Evolutionary conservation across 2,329 filamentous ascomycete species (phyloP).

Genomic region (Exophiala phaeomuriformis): DNA sequence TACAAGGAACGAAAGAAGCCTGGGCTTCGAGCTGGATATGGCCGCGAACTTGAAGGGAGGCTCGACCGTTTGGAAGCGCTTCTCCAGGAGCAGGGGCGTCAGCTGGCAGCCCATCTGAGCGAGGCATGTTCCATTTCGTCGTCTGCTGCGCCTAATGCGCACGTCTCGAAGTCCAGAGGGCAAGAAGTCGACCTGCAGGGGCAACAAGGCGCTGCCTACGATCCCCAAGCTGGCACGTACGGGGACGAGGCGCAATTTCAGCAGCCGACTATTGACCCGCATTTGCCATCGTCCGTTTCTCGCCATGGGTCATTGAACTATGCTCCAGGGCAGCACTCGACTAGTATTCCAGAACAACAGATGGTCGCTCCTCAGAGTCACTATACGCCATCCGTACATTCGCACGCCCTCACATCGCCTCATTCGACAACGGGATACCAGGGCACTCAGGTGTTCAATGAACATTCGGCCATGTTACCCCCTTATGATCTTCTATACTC

Average conservation of each 20-base stretch:
- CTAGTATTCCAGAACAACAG: conserved; percentile 8
- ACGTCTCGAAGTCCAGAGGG: neutral
- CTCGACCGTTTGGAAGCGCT: conserved; percentile 48
- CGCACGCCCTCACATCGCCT: conserved; percentile 24
- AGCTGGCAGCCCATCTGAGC: conserved; percentile 24
- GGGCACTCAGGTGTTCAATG: conserved; percentile 31
- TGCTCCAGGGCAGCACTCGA: conserved; percentile 3
- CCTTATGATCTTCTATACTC: conserved; percentile 68
- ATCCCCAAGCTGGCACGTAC: conserved; percentile 8
- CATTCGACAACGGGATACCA: conserved; percentile 21
- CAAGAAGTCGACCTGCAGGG: conserved; percentile 7
- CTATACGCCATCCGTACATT: conserved; percentile 23
- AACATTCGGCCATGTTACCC: conserved; percentile 43
- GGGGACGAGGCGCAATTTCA: conserved; percentile 10
- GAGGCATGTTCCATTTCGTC: conserved; percentile 18
- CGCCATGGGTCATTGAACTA: conserved; percentile 23
- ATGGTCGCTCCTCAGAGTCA: conserved; percentile 16
- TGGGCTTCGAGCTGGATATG: conserved; percentile 56
- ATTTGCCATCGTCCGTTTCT: conserved; percentile 13
- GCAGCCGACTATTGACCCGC: conserved; percentile 21
- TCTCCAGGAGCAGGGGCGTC: conserved; percentile 24
- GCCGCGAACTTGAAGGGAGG: conserved; percentile 53
- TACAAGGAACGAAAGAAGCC: conserved; percentile 66
- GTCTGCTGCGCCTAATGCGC: neutral
- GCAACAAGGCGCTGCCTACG: conserved; percentile 8